These are phyloP conservation scores for Phaseolus lunatus DNA, from an alignment of 306 rosid species.

Conservation along the genomic window DNA sequence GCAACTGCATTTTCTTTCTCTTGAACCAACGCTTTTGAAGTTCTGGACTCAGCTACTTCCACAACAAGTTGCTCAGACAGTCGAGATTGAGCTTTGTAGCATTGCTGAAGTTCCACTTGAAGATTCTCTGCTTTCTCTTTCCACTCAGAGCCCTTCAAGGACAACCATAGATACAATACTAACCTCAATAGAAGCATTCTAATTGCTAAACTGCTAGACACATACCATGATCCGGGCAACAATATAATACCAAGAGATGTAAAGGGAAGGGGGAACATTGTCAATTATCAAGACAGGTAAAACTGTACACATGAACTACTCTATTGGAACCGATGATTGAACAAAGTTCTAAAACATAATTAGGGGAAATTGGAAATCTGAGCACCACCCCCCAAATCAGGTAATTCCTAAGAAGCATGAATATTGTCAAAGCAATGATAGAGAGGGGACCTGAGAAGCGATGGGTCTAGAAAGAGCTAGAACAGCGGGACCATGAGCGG, in stretches of 20 bases:
- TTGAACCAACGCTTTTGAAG: slow-evolving; percentile 68
- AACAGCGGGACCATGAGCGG: slow-evolving; percentile 90
- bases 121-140: slow-evolving; percentile 87
- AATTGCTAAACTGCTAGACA: neutral
- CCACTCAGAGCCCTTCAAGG: slow-evolving; percentile 91
- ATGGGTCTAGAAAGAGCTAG: slow-evolving; percentile 81
- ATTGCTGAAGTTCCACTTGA: slow-evolving; percentile 91
- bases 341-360: neutral
- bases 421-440: neutral
- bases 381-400: neutral
- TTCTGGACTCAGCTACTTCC: slow-evolving; percentile 88
- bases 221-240: slow-evolving; percentile 28
- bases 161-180: slow-evolving; percentile 17
- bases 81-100: slow-evolving; percentile 95
- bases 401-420: slow-evolving; percentile 31
- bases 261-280: neutral
- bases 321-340: neutral
- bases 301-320: neutral
- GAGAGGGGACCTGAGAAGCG: slow-evolving; percentile 58
- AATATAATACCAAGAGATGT: slow-evolving; percentile 11
- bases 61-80: slow-evolving; percentile 93
- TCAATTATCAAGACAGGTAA: neutral
- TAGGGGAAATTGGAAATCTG: neutral
- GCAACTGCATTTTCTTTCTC: slow-evolving; percentile 68
- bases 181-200: slow-evolving; percentile 30